Evolutionary conservation across 176 grass and related monocot genomes (phyloP), one percentile per base, ranked within the genome.

Genomic region (Aegilops bicornis): DNA sequence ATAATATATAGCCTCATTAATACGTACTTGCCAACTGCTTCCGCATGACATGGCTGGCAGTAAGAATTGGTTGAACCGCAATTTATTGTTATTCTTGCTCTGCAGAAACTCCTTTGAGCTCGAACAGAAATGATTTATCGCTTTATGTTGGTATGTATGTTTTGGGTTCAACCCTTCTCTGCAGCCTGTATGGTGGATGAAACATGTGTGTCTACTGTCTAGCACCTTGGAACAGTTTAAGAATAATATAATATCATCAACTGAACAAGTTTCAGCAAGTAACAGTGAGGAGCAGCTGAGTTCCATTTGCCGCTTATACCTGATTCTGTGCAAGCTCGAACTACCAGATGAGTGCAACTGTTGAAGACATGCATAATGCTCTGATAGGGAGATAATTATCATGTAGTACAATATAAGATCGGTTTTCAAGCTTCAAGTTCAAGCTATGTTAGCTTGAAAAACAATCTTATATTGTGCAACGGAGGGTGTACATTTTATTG

Each of bases 1-100:
- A 83, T 61, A 76, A 47, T 58, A 58, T 42, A 7, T 31, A 69
- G 42, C 36, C 8, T 17, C 1, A 31, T 87, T 80, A 75, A 50
- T 74, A 35, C 37, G 33, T 35, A 42, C 39, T 59, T 90, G 67
- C 75, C 59, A 87, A 75, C 78, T 16, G 20, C 56, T 63, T 71
- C 24, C n/a, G 10, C 65, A 42, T 64, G 24, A 4, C 17, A 2
- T 78, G 31, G 2, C 31, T 73, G 24, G 40, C 23, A 64, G 6
- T 89, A 75, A 47, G 82, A 80, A 64, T 42, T 74, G 14, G 12
- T 60, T 80, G 76, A 64, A 76, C 19, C 19, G 2, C 67, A 36
- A 22, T 73, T 65, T 23, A 7, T 9, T 3, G n/a, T 10, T 32
- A 42, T 61, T 63, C 39, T 36, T 59, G 25, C 66, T 20, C 42